A percentile compares a stretch with the other conserved stretches of the same genome.
Evolutionary conservation across 169 alveolate species (phyloP).

Genomic region (Miamiensis avidus): DNA sequence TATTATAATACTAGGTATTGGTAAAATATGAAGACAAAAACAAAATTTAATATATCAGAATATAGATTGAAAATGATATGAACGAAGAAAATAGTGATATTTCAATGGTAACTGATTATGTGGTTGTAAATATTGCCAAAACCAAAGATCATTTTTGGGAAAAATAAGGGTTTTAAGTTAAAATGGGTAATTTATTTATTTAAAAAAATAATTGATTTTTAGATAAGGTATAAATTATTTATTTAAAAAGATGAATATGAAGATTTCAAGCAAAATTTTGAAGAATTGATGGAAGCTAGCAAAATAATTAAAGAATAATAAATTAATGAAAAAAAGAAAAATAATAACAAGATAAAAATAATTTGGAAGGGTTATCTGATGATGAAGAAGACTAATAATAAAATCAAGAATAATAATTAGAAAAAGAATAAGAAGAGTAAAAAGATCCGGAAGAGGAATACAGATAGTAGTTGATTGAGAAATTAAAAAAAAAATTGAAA

Average conservation of each 20-base stretch:
- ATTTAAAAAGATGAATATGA: slow-evolving; percentile 12
- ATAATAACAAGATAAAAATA: neutral
- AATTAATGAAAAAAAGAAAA: neutral
- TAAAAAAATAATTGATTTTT: neutral
- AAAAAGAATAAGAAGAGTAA: slow-evolving; percentile 1
- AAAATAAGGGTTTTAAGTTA: neutral
- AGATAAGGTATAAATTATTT: neutral
- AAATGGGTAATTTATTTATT: slow-evolving; percentile 4
- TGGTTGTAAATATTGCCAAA: slow-evolving; percentile 13
- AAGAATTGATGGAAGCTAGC: slow-evolving; percentile 8
- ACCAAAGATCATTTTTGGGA: neutral
- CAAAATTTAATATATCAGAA: neutral
- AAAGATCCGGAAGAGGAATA: slow-evolving; percentile 7
- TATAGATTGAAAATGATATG: neutral
- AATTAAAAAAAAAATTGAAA: slow-evolving; percentile 3
- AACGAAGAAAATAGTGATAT: neutral
- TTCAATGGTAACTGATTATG: slow-evolving; percentile 10
- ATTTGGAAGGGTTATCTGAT: neutral
- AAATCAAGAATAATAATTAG: neutral
- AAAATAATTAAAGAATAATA: neutral
- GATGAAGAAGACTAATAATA: slow-evolving; percentile 6
- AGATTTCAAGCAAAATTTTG: slow-evolving; percentile 6
- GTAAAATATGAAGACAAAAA: slow-evolving; percentile 1
- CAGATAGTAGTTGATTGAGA: slow-evolving; percentile 12
- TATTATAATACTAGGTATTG: too few species aligned